Evolutionary conservation across 768 basidiomycete genomes (phyloP), one percentile per base, ranked within the genome.

Genomic region (Russula vinacea): DNA sequence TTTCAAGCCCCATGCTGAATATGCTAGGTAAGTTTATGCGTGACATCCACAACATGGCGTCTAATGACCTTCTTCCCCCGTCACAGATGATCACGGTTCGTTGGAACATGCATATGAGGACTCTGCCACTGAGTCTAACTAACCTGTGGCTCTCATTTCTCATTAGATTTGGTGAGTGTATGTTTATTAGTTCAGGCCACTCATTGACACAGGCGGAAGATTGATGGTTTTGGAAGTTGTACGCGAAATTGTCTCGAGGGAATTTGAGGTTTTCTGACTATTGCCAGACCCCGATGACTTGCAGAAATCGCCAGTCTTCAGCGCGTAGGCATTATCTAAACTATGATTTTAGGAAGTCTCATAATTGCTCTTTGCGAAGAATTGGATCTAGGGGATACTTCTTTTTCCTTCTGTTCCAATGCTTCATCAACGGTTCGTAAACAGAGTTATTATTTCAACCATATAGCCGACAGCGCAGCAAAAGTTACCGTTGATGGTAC

Each of bases 351-450:
- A 17, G 22, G 39, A 37, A 10, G n/a, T 39, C 2, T 42, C 29
- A 22, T 13, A 60, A 44, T 39, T 26, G 3, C 44, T 44, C 17
- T 56, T 37, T 39, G 60, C 51, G 62, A 64, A 92, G 89, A 9
- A 90, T 98, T 60, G 96, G 95, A 7, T 75, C 84, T 0, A 79
- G 90, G 68, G 92, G 88, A 24, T 97, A 94, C 76, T 95, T 95
- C 74, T 95, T 87, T 79, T 99, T 87, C 77, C 79, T 96, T 24
- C 79, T 99, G 1, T 98, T 99, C 79, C 96, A 99, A 69, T 92
- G 90, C 69, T 95, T 95, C 74, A 84, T 90, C 69, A 87, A 89
- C 67, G 83, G 90, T 90, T 69, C 58, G 82, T 57, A 17, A 50
- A 67, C 47, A 24, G 58, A 13, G 14, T 60, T 58, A 54, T 47